Evolutionary conservation across 768 basidiomycete genomes (phyloP).

Genomic region (Exsudoporus frostii): DNA sequence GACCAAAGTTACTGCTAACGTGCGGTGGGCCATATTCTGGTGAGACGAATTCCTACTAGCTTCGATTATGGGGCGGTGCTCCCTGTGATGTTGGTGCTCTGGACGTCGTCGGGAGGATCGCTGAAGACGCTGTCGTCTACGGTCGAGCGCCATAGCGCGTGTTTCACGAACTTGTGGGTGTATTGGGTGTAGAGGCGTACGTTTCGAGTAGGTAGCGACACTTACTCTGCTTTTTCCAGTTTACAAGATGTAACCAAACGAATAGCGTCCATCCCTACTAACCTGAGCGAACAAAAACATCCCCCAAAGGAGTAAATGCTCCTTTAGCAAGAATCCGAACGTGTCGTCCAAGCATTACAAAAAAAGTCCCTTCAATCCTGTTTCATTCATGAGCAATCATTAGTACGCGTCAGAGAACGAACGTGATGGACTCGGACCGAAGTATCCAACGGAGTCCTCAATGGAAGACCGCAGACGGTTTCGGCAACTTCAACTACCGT

Average conservation of each 20-base stretch:
- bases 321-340: background rate
- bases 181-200: constrained; percentile 41
- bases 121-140: constrained; percentile 52
- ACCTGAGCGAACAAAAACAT: too few species aligned
- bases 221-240: too few species aligned
- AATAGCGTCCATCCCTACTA: too few species aligned
- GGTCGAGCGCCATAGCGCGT: constrained; percentile 48
- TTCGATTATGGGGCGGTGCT: too few species aligned
- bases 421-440: background rate
- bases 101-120: constrained; percentile 53
- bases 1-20: too few species aligned
- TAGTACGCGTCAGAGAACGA: background rate
- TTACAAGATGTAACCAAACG: background rate
- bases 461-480: constrained; percentile 44
- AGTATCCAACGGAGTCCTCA: background rate
- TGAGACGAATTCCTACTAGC: too few species aligned
- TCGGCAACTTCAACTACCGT: constrained; percentile 40
- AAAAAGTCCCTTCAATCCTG: background rate
- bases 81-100: constrained; percentile 57
- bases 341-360: background rate
- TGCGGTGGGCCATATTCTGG: too few species aligned
- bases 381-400: background rate
- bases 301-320: too few species aligned
- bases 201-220: background rate
- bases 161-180: constrained; percentile 42